phyloP scores from a whole-genome alignment of 306 rosid genomes.

The Erythrophleum fordii region DNA sequence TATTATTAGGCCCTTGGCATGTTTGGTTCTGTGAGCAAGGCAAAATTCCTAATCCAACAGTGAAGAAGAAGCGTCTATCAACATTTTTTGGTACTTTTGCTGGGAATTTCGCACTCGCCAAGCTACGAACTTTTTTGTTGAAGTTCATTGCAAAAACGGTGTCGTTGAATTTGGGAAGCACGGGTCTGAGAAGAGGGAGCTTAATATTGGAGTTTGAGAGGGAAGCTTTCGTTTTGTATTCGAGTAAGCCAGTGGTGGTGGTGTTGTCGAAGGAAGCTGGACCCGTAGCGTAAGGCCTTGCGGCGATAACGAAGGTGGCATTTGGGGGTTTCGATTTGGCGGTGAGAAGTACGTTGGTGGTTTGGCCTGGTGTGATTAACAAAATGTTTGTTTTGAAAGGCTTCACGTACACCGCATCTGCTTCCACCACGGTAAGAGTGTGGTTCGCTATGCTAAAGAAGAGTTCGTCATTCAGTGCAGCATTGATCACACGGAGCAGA shows the following conservation, averaged over 20 bases:
- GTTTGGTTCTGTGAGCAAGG: constrained; percentile 54
- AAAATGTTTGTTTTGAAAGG: constrained; percentile 59
- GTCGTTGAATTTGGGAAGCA: constrained; percentile 66
- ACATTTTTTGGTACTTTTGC: constrained; percentile 66
- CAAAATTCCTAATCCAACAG: constrained; percentile 63
- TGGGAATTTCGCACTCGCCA: constrained; percentile 57
- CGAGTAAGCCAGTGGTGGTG: constrained; percentile 65
- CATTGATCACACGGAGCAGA: constrained; percentile 61
- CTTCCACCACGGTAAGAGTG: constrained; percentile 69
- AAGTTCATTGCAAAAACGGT: constrained; percentile 55
- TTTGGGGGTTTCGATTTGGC: constrained; percentile 59
- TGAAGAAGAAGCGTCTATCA: constrained; percentile 60
- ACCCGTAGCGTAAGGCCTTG: constrained; percentile 67
- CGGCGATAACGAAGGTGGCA: constrained; percentile 59
- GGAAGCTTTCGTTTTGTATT: constrained; percentile 46
- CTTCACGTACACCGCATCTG: constrained; percentile 71
- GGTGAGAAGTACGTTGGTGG: constrained; percentile 61
- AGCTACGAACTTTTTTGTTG: constrained; percentile 55
- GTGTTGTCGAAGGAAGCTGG: constrained; percentile 72
- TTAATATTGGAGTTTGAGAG: constrained; percentile 34
- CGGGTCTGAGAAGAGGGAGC: constrained; percentile 54
- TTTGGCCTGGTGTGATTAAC: constrained; percentile 79
- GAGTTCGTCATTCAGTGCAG: constrained; percentile 71
- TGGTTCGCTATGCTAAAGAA: constrained; percentile 83
- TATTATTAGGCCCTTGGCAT: constrained; percentile 72